A percentile compares a stretch with the other conserved stretches of the same genome.
Evolutionary conservation across 2,329 filamentous ascomycete species (phyloP).

Genomic region (Trichothecium sympodiale): DNA sequence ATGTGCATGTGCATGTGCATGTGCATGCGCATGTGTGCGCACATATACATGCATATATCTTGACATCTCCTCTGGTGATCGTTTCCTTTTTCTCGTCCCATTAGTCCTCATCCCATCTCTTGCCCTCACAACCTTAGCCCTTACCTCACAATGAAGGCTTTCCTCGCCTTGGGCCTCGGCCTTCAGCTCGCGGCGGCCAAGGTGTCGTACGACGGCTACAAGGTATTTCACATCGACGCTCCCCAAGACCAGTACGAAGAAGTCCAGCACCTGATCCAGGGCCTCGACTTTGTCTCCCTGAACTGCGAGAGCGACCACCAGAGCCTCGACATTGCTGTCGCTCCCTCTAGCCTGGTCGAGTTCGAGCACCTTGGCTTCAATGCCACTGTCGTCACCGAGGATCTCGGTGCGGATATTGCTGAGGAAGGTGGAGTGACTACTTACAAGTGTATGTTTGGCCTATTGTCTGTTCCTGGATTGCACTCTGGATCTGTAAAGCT

Average conservation of each 20-base stretch:
- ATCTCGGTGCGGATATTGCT: slow-evolving; percentile 26
- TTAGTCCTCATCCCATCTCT: neutral
- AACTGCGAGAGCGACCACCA: slow-evolving; percentile 10
- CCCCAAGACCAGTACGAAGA: slow-evolving; percentile 19
- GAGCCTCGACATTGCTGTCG: slow-evolving; percentile 28
- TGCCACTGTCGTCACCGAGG: slow-evolving; percentile 23
- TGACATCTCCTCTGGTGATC: neutral
- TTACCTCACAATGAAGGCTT: slow-evolving; percentile 1
- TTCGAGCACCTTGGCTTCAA: slow-evolving; percentile 23
- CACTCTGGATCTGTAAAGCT: too few relatives aligned
- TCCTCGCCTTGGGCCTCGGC: slow-evolving; percentile 2
- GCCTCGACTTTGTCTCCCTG: slow-evolving; percentile 25
- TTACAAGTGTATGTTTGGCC: slow-evolving; percentile 20
- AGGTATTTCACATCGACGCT: slow-evolving; percentile 31
- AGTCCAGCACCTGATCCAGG: slow-evolving; percentile 18
- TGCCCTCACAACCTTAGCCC: neutral
- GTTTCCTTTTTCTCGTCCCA: neutral
- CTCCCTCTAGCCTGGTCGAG: slow-evolving; percentile 18
- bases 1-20: too few relatives aligned
- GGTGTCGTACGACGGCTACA: slow-evolving; percentile 31
- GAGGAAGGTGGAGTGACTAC: slow-evolving; percentile 18
- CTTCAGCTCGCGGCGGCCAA: slow-evolving; percentile 31
- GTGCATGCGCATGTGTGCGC: too few relatives aligned
- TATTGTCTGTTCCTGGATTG: too few relatives aligned
- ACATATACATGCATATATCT: too few relatives aligned